These are phyloP conservation scores for Giardia muris DNA, from an alignment of 208 protist species.

Conservation along the genomic window DNA sequence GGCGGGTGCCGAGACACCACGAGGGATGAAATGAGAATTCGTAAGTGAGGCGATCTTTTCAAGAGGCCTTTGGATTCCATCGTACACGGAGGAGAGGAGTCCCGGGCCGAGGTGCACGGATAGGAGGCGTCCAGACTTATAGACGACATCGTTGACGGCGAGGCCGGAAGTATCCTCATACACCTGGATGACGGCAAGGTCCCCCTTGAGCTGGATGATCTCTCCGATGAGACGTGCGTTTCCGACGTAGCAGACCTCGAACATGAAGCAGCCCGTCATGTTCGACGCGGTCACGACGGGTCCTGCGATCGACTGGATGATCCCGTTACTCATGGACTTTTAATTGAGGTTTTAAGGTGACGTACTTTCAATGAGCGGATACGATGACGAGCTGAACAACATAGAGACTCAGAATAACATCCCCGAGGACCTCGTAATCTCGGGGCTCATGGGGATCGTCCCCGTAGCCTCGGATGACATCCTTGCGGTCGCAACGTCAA, in stretches of 20 bases:
- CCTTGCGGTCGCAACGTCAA: neutral
- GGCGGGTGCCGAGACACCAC: constrained; percentile 77
- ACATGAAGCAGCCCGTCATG: constrained; percentile 96
- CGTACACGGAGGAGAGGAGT: constrained; percentile 96
- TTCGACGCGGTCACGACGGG: constrained; percentile 93
- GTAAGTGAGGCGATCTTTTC: constrained; percentile 73
- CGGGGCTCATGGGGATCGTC: neutral
- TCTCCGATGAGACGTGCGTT: constrained; percentile 87
- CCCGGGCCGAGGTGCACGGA: constrained; percentile 97
- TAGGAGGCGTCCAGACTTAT: constrained; percentile 89
- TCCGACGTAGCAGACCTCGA: constrained; percentile 95
- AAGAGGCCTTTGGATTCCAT: constrained; percentile 98
- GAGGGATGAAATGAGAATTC: constrained; percentile 91
- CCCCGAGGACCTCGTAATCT: neutral
- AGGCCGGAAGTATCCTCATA: constrained; percentile 98
- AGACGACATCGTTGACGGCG: constrained; percentile 93
- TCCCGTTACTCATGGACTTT: neutral
- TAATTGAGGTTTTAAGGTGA: neutral
- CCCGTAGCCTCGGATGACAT: neutral
- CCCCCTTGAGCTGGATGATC: constrained; percentile 95
- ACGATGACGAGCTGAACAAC: neutral
- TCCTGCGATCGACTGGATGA: constrained; percentile 57
- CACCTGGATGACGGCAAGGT: constrained; percentile 97
- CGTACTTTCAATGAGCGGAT: neutral
- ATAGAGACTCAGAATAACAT: neutral